Percentiles rank a stretch among this genome's conserved stretches.
phyloP scores from a whole-genome alignment of 495 filamentous ascomycete genomes.

The Barbatosphaeria neglecta region DNA sequence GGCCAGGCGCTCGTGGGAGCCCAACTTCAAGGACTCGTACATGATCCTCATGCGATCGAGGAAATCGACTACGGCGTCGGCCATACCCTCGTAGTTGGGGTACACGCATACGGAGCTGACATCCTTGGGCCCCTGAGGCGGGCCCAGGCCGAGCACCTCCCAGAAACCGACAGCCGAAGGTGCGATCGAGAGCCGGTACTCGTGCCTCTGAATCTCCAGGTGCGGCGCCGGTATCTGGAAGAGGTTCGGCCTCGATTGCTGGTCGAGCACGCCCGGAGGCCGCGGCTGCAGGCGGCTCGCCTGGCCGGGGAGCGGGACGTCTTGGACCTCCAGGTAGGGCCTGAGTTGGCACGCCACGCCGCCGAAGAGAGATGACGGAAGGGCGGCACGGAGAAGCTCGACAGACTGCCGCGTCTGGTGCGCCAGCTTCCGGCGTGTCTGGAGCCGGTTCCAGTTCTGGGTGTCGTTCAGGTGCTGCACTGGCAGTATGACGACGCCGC shows the following conservation, averaged over 20 bases:
- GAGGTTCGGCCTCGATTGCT: constrained; percentile 25
- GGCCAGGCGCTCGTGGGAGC: constrained; percentile 50
- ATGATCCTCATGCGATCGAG: constrained; percentile 56
- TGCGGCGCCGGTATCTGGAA: constrained; percentile 50
- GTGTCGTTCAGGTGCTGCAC: not conserved
- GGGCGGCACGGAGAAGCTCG: constrained; percentile 21
- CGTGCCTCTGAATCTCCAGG: constrained; percentile 65
- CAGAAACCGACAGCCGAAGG: constrained; percentile 77
- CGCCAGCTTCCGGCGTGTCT: constrained; percentile 20
- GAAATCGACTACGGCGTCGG: constrained; percentile 53
- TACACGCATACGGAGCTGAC: constrained; percentile 71
- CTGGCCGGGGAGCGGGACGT: constrained; percentile 34
- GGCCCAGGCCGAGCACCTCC: constrained; percentile 78
- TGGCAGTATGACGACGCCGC: constrained; percentile 21
- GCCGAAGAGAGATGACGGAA: constrained; percentile 25
- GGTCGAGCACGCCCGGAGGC: constrained; percentile 21
- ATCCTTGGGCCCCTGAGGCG: constrained; percentile 67
- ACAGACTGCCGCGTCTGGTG: constrained; percentile 26
- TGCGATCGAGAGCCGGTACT: constrained; percentile 62
- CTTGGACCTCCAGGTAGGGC: constrained; percentile 39
- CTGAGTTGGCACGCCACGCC: constrained; percentile 29
- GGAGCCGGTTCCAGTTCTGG: constrained; percentile 5
- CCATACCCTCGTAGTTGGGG: constrained; percentile 46
- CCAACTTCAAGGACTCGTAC: constrained; percentile 74
- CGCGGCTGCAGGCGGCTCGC: constrained; percentile 33